Evolutionary conservation across 1,284 basidiomycete genomes (phyloP).

Genomic region (Apiotrichum brassicae): DNA sequence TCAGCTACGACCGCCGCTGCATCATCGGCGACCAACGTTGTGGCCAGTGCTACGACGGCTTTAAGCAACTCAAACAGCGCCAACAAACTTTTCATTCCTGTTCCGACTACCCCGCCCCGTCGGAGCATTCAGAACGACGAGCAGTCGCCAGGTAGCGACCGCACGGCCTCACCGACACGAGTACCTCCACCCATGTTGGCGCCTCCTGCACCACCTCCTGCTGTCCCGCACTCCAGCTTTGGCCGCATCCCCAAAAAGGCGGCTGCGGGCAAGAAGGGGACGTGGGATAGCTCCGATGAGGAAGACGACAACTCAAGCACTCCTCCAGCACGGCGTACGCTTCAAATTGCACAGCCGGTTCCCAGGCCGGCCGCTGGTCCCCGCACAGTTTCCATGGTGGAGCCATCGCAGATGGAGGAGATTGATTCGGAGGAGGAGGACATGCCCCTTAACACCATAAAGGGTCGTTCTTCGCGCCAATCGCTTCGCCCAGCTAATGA

Average conservation of each 20-base stretch:
- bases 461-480: slow-evolving; percentile 2
- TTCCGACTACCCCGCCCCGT: slow-evolving; percentile 5
- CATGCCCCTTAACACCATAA: slow-evolving; percentile 3
- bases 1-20: slow-evolving; percentile 3
- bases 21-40: slow-evolving; percentile 1
- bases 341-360: slow-evolving; percentile 2
- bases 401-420: neutral
- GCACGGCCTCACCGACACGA: slow-evolving; percentile 13
- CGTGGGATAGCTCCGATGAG: slow-evolving; percentile 20
- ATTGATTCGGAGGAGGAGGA: slow-evolving; percentile 2
- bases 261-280: neutral
- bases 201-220: slow-evolving; percentile 6
- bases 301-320: slow-evolving; percentile 10
- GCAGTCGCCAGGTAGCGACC: slow-evolving; percentile 8
- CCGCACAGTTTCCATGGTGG: neutral
- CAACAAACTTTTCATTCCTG: slow-evolving; percentile 11
- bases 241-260: slow-evolving; percentile 7
- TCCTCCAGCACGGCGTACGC: neutral
- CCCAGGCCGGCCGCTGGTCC: neutral
- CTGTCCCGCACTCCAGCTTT: slow-evolving; percentile 18
- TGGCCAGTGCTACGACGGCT: neutral
- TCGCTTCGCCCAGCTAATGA: neutral
- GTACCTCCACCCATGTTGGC: slow-evolving; percentile 8
- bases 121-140: neutral
- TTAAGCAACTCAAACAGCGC: slow-evolving; percentile 2